Conservation (phyloP, 2,329 filamentous ascomycete species). For the Xylariaceae sp. region DNA sequence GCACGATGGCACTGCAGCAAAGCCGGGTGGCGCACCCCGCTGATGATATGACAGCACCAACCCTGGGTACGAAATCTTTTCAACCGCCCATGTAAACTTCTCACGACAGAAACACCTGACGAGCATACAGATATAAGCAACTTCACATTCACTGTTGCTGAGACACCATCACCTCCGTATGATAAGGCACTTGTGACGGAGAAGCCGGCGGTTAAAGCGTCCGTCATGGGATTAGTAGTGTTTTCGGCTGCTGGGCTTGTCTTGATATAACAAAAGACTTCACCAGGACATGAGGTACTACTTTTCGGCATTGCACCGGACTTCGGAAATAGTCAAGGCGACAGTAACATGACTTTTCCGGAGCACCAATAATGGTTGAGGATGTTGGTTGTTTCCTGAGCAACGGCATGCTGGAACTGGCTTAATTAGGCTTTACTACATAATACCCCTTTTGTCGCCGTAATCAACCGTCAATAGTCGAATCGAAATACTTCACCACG, state of each 20-base stretch:
- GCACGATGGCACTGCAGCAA: slow-evolving; percentile 20
- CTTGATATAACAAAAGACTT: slow-evolving; percentile 23
- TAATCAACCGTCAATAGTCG: slow-evolving; percentile 9
- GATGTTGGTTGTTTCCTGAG: slow-evolving; percentile 3
- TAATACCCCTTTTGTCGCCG: slow-evolving; percentile 12
- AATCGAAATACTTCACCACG: slow-evolving; percentile 8
- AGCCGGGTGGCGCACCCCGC: slow-evolving; percentile 20
- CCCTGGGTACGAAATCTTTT: slow-evolving; percentile 17
- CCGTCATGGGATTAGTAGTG: slow-evolving; percentile 31
- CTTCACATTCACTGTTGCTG: slow-evolving; percentile 21
- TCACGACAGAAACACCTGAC: slow-evolving; percentile 13
- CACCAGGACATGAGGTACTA: background rate
- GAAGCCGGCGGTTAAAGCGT: slow-evolving; percentile 29
- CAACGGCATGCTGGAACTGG: slow-evolving; percentile 14
- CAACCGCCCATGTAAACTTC: background rate
- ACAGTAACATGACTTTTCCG: background rate
- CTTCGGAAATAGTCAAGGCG: slow-evolving; percentile 12
- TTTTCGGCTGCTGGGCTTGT: slow-evolving; percentile 31
- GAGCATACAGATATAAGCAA: slow-evolving; percentile 19
- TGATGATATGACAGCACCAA: slow-evolving; percentile 14
- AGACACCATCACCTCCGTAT: slow-evolving; percentile 15
- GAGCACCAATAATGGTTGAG: slow-evolving; percentile 5
- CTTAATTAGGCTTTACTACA: slow-evolving; percentile 10
- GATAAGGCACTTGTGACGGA: slow-evolving; percentile 23
- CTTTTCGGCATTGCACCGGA: slow-evolving; percentile 23